phyloP scores from a whole-genome alignment of 768 basidiomycete genomes.

The Gyrodon lividus region DNA sequence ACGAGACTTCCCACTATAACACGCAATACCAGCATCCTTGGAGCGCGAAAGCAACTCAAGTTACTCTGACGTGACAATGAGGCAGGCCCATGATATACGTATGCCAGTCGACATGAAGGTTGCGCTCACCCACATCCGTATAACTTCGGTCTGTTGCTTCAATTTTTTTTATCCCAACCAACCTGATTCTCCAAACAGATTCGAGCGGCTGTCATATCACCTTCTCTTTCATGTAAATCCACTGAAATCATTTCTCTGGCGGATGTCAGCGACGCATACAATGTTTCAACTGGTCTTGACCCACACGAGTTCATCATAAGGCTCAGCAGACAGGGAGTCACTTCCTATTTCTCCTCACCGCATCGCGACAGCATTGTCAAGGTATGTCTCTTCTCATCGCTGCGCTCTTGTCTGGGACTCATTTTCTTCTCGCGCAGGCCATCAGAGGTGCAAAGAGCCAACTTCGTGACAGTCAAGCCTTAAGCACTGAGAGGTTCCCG shows the following conservation, averaged over 20 bases:
- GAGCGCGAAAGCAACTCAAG: constrained; percentile 56
- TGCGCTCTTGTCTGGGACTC: background rate
- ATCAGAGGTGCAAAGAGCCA: constrained; percentile 76
- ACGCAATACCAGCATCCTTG: constrained; percentile 45
- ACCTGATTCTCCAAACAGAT: constrained; percentile 38
- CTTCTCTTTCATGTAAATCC: constrained; percentile 66
- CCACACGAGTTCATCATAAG: constrained; percentile 81
- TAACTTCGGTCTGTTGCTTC: constrained; percentile 62
- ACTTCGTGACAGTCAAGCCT: constrained; percentile 52
- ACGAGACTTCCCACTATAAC: constrained; percentile 5
- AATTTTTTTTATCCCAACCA: background rate
- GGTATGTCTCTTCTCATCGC: constrained; percentile 36
- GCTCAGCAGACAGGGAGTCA: constrained; percentile 65
- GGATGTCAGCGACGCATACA: constrained; percentile 87
- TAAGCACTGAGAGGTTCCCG: constrained; percentile 62
- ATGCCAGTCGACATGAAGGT: constrained; percentile 72
- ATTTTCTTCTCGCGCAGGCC: constrained; percentile 40
- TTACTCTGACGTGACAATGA: constrained; percentile 68
- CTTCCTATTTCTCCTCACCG: constrained; percentile 73
- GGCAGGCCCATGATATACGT: constrained; percentile 60
- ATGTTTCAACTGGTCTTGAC: constrained; percentile 74
- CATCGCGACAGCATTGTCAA: constrained; percentile 72
- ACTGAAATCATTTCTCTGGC: constrained; percentile 78
- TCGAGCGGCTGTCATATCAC: constrained; percentile 70
- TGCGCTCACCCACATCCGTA: constrained; percentile 66